These are phyloP conservation scores for Aspergillus versicolor DNA, from an alignment of 2,329 filamentous ascomycete genomes.

Conservation along the genomic window DNA sequence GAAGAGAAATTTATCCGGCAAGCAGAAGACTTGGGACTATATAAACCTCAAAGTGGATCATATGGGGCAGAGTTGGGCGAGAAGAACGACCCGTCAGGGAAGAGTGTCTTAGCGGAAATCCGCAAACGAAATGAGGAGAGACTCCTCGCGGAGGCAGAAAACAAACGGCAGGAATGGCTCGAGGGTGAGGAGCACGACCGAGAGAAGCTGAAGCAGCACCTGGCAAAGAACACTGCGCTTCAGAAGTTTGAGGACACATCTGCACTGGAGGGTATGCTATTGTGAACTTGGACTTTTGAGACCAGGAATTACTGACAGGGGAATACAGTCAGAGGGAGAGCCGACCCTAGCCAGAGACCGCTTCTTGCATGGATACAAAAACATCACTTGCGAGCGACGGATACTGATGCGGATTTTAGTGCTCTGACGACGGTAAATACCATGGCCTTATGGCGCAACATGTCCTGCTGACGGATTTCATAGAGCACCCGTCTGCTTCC, in stretches of 20 bases:
- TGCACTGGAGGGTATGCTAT: constrained; percentile 34
- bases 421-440: constrained; percentile 36
- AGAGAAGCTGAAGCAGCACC: constrained; percentile 31
- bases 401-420: constrained; percentile 32
- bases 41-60: constrained; percentile 45
- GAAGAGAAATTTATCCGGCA: constrained; percentile 37
- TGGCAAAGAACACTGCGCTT: constrained; percentile 36
- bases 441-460: neutral
- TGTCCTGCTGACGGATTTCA: neutral
- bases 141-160: constrained; percentile 45
- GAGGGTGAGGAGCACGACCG: constrained; percentile 48
- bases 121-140: constrained; percentile 41
- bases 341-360: constrained; percentile 40
- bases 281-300: neutral
- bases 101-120: constrained; percentile 42
- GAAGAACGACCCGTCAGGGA: constrained; percentile 42
- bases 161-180: constrained; percentile 53
- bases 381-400: constrained; percentile 40
- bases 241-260: constrained; percentile 36
- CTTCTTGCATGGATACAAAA: constrained; percentile 45
- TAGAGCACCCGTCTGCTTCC: constrained; percentile 49
- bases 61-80: constrained; percentile 43
- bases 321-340: constrained; percentile 36
- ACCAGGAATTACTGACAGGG: neutral
- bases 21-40: constrained; percentile 42